Base-by-base conservation (phyloP, 164 flowering plant genomes). In the Aristolochia californica region DNA sequence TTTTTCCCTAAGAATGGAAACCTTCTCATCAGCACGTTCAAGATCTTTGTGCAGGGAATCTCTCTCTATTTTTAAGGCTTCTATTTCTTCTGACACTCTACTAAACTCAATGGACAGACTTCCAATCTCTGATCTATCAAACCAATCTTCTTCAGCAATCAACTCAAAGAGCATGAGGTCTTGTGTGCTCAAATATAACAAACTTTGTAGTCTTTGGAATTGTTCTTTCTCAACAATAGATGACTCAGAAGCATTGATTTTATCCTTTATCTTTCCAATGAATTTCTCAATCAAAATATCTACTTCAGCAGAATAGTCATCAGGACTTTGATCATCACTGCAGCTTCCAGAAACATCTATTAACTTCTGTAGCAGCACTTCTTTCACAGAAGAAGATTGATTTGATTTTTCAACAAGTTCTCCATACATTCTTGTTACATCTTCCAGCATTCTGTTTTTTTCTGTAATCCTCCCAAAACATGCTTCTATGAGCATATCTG, bases 1-100 rank as follows among this genome's bases (percentile, higher is more conserved):
- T 62, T 89, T 93, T 70, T 89, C 99, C 69, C 87, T 80, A 38
- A 93, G 67, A 20, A 84, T 24, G 69, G 83, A 66, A 59, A 74
- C 71, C 74, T 81, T 87, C 59, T 89, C 97, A 70, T 93, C 97
- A 25, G 80, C 62, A 57, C 77, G 76, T 55, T 74, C 79, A 61
- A 86, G 83, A 70, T 85, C 86, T 55, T 76, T 80, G 68, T 68
- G 77, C 68, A 85, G 61, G 15, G 72, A 58, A 45, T 62, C 80
- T 23, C 70, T 85, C 73, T 87, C 87, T 48, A 65, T 79, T 57
- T 77, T 81, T 68, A 82, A 47, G 27, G 72, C 62, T n/a, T 40
- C 24, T 18, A 79, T 64, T 67, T 82, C 87, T 71, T 66, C 69
- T 57, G 77, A 76, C 27, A 67, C 66, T 25, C 40, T 51, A 40